These are phyloP conservation scores for Scheffersomyces cryptocercus DNA, from an alignment of 1,139 yeast species.

Conservation along the genomic window DNA sequence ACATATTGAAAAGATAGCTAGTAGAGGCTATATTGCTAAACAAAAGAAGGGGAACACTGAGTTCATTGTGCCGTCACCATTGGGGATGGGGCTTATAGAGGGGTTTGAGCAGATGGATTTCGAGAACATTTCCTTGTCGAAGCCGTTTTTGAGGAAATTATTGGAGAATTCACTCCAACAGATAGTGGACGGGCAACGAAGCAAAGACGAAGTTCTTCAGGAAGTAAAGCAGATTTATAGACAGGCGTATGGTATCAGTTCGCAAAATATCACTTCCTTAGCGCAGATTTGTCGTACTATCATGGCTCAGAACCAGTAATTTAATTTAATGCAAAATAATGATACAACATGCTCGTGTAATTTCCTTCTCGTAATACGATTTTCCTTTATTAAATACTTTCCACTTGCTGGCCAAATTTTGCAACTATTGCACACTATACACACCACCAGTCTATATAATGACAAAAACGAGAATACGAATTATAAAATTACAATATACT, in stretches of 20 bases:
- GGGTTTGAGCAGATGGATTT: constrained; percentile 83
- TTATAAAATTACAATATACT: too few species aligned
- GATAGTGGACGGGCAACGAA: constrained; percentile 65
- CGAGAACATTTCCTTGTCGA: constrained; percentile 72
- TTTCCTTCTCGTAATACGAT: background rate
- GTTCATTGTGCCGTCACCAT: constrained; percentile 69
- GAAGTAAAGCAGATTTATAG: constrained; percentile 62
- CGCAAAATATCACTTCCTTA: constrained; percentile 31
- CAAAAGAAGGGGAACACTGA: constrained; percentile 34
- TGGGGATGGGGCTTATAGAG: constrained; percentile 87
- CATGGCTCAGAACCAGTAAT: constrained; percentile 7
- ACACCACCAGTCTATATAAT: too few species aligned
- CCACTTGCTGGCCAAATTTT: too few species aligned
- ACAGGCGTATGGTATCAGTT: constrained; percentile 53
- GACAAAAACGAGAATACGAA: too few species aligned
- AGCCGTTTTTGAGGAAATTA: constrained; percentile 81
- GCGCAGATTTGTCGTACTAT: constrained; percentile 23
- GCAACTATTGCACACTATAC: too few species aligned
- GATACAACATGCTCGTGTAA: background rate
- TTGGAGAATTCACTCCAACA: constrained; percentile 68
- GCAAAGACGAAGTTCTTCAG: constrained; percentile 55
- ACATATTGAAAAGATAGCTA: constrained; percentile 79
- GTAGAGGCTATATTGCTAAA: constrained; percentile 66
- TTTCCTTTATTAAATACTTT: background rate
- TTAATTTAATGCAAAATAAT: too few species aligned